Evolutionary conservation across 148 eudicot species (phyloP).

Genomic region (Linanthus parryae): DNA sequence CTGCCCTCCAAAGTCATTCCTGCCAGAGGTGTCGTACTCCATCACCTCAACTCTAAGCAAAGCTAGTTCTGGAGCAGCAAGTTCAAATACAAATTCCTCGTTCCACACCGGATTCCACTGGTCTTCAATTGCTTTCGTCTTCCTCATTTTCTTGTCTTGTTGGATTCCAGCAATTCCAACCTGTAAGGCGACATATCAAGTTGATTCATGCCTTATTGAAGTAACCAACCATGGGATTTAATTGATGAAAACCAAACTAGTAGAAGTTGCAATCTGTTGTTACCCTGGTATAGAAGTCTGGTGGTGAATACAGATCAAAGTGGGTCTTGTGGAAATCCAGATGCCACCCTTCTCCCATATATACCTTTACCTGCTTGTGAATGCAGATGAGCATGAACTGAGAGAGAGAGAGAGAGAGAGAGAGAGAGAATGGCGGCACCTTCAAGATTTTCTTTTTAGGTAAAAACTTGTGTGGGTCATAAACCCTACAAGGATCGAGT

Average conservation of each 20-base stretch:
- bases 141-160: slow-evolving; percentile 29
- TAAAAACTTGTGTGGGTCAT: slow-evolving; percentile 21
- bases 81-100: slow-evolving; percentile 44
- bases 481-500: slow-evolving; percentile 22
- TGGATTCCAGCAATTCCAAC: slow-evolving; percentile 57
- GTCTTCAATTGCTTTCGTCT: slow-evolving; percentile 38
- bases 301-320: slow-evolving; percentile 64
- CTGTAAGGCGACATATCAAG: slow-evolving; percentile 25
- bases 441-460: slow-evolving; percentile 36
- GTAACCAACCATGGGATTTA: background rate
- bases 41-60: slow-evolving; percentile 44
- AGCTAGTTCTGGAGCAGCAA: slow-evolving; percentile 55
- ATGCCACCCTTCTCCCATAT: slow-evolving; percentile 69
- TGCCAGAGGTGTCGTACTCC: slow-evolving; percentile 31
- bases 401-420: background rate
- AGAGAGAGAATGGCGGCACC: slow-evolving; percentile 23
- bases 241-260: background rate
- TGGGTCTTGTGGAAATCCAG: slow-evolving; percentile 38
- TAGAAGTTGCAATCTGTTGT: background rate
- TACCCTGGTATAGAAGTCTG: slow-evolving; percentile 66
- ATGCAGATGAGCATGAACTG: slow-evolving; percentile 1
- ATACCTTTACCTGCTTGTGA: slow-evolving; percentile 43
- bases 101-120: slow-evolving; percentile 64
- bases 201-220: background rate
- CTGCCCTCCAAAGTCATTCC: slow-evolving; percentile 55